These are phyloP conservation scores for Gaeumannomyces sp. DNA, from an alignment of 2,329 filamentous ascomycete genomes.

Conservation along the genomic window DNA sequence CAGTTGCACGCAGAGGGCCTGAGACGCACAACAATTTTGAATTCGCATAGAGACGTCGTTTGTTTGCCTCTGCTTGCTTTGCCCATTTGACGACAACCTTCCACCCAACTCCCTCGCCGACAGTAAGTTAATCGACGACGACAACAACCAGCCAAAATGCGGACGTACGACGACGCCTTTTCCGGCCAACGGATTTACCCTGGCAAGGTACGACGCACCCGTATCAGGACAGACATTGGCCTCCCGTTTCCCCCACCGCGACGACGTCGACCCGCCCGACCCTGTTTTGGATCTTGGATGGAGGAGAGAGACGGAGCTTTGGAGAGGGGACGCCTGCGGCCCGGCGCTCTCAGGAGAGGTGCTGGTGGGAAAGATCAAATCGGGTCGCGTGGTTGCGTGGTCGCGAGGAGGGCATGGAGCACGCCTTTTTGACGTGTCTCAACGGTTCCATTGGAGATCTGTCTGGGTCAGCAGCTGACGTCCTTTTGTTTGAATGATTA, in stretches of 20 bases:
- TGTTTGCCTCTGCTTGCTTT: too few relatives aligned
- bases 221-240: neutral
- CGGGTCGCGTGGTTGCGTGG: neutral
- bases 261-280: too few relatives aligned
- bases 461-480: too few relatives aligned
- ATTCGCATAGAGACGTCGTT: neutral
- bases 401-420: neutral
- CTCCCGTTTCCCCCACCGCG: too few relatives aligned
- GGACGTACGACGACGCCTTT: slow-evolving; percentile 62
- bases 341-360: slow-evolving; percentile 7
- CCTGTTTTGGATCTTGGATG: too few relatives aligned
- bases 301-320: too few relatives aligned
- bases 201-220: slow-evolving; percentile 52
- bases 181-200: slow-evolving; percentile 62
- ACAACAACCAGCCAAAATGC: slow-evolving; percentile 47
- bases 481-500: neutral
- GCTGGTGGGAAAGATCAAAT: slow-evolving; percentile 7
- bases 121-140: slow-evolving; percentile 20
- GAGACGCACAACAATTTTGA: slow-evolving; percentile 15
- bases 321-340: too few relatives aligned
- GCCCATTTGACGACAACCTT: too few relatives aligned
- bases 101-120: too few relatives aligned
- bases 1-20: slow-evolving; percentile 4
- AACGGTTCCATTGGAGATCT: too few relatives aligned
- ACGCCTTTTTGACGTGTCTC: too few relatives aligned